Evolutionary conservation across 1,139 yeast genomes (phyloP), one percentile per base, ranked within the genome.

Genomic region (Debaryomycetaceae sp.): DNA sequence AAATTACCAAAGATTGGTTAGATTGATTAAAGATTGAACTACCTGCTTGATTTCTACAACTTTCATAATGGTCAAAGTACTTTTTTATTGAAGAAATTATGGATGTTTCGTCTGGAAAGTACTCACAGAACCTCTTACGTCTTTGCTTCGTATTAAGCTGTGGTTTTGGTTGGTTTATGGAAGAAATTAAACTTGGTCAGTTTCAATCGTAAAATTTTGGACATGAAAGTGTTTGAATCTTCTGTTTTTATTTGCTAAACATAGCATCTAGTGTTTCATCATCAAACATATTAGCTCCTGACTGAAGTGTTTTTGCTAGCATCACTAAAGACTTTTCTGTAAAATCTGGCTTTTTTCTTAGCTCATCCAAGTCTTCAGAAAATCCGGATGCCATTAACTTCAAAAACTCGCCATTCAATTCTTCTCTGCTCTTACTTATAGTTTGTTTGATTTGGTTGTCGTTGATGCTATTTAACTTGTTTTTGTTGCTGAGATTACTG

Each of bases 271-370:
- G 61, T 11, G 81, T 73, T 30, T 80, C 85, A 34, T 74, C 73
- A 55, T 81, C 87, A 59, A 83, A 83, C 65, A 83, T 73, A 48
- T 81, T 78, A 6, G 78, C 70, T 11, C 87, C 86, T 38, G 81
- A 79, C 53, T 81, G 85, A 44, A 84, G 67, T 3, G 83, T 72
- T 51, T 78, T 79, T 3, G 88, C 89, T 49, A 84, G 63, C 37
- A 81, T 58, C 16, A 78, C 77, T 46, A 84, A 67, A 15, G 87
- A 81, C 49, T 73, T 76, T 35, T 69, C 73, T 13, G 65, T 65
- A 51, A 83, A 83, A 56, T 83, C 89, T 6, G 84, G 83, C 33
- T 81, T 81, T 47, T 72, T 70, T 59, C 89, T 75, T 47, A 83
- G 63, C 45, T 69, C 71, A 55, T 81, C 83, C 39, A 84, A 67